Evolutionary conservation across 2,329 filamentous ascomycete genomes (phyloP).

Genomic region (Aspergillus oerlinghausenensis): DNA sequence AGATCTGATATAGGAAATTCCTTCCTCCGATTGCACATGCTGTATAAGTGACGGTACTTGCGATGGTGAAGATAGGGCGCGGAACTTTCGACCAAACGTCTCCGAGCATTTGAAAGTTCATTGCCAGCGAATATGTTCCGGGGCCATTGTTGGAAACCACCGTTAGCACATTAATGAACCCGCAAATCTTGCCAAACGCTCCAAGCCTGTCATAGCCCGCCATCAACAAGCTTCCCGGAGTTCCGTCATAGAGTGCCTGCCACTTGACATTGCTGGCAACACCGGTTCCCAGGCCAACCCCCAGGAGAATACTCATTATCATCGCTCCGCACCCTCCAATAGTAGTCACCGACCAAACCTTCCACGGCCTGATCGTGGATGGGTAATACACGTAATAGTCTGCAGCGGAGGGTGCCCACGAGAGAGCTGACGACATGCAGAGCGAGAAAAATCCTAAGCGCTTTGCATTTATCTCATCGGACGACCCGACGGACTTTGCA

Average conservation of each 20-base stretch:
- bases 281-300: conserved; percentile 40
- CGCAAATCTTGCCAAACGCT: conserved; percentile 41
- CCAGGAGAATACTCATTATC: conserved; percentile 35
- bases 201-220: conserved; percentile 37
- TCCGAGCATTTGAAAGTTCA: conserved; percentile 43
- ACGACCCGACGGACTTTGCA: conserved; percentile 22
- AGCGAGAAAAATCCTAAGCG: conserved; percentile 36
- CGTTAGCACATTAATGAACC: conserved; percentile 39
- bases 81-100: conserved; percentile 35
- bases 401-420: conserved; percentile 33
- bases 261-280: conserved; percentile 26
- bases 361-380: conserved; percentile 30
- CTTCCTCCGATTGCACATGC: conserved; percentile 43
- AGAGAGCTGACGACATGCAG: conserved; percentile 31
- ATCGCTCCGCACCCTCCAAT: conserved; percentile 31
- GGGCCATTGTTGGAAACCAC: conserved; percentile 44
- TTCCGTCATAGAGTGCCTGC: conserved; percentile 17
- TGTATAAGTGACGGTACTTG: conserved; percentile 39
- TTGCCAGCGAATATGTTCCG: conserved; percentile 42
- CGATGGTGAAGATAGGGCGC: conserved; percentile 40
- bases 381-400: conserved; percentile 46
- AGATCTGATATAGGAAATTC: conserved; percentile 41
- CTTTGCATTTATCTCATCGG: conserved; percentile 30
- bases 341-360: conserved; percentile 37
- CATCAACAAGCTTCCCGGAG: conserved; percentile 36